phyloP scores from a whole-genome alignment of 345 rosid genomes.

The Arabis alpina region DNA sequence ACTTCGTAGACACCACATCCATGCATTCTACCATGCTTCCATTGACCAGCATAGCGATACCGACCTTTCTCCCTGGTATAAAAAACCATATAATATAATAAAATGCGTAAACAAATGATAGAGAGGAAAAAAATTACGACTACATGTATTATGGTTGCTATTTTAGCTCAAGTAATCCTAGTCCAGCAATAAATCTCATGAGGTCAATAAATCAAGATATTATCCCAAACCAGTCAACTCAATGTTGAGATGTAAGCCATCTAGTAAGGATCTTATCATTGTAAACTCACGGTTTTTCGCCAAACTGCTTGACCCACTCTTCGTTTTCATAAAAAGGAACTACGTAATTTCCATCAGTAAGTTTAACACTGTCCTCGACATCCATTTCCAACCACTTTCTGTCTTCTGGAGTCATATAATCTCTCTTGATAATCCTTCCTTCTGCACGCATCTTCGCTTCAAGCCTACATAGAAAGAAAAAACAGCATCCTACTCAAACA shows the following conservation, averaged over 20 bases:
- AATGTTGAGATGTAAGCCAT: not conserved
- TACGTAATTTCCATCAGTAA: conserved; percentile 56
- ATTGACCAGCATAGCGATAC: conserved; percentile 93
- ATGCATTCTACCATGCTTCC: conserved; percentile 97
- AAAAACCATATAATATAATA: conserved; percentile 11
- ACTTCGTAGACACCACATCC: conserved; percentile 92
- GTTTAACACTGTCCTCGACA: conserved; percentile 72
- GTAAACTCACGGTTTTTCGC: conserved; percentile 77
- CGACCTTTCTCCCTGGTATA: conserved; percentile 84
- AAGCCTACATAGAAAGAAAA: conserved; percentile 59
- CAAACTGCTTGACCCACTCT: conserved; percentile 75
- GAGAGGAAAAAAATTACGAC: conserved; percentile 16
- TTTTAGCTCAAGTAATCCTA: conserved; percentile 3
- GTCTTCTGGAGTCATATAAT: conserved; percentile 88
- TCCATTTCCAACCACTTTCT: conserved; percentile 94
- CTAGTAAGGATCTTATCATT: conserved; percentile 20
- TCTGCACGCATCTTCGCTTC: conserved; percentile 93
- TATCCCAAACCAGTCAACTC: conserved; percentile 14
- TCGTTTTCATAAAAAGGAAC: conserved; percentile 78
- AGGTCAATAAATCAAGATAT: conserved; percentile 19
- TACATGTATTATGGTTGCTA: not conserved
- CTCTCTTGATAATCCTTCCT: conserved; percentile 75
- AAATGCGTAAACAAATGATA: conserved; percentile 25
- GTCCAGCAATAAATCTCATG: conserved; percentile 13
- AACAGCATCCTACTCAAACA: conserved; percentile 7